Percentiles rank a stretch among this genome's conserved stretches.
These are phyloP conservation scores for Hymenochaete sp. DNA, from an alignment of 1,284 basidiomycete genomes.

Conservation along the genomic window DNA sequence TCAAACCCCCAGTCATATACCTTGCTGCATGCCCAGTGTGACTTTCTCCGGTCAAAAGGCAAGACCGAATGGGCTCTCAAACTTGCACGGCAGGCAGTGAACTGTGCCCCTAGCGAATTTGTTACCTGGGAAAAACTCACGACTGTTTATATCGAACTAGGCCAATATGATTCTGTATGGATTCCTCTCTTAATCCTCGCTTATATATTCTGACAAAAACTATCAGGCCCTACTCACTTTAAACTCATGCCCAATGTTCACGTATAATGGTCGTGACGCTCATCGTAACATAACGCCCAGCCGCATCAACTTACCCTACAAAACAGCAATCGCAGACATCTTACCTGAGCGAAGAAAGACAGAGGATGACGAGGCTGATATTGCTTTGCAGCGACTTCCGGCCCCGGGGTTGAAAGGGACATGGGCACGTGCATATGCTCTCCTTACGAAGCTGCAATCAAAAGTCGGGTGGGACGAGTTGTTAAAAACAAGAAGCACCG, in stretches of 20 bases:
- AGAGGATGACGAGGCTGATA: slow-evolving; percentile 88
- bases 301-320: slow-evolving; percentile 81
- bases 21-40: slow-evolving; percentile 88
- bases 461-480: slow-evolving; percentile 99
- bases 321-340: slow-evolving; percentile 77
- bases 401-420: slow-evolving; percentile 93
- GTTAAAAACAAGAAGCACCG: slow-evolving; percentile 83
- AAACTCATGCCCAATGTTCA: slow-evolving; percentile 99
- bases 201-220: background rate
- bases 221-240: slow-evolving; percentile 78
- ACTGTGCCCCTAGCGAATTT: slow-evolving; percentile 96
- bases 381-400: slow-evolving; percentile 86
- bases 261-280: slow-evolving; percentile 92
- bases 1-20: slow-evolving; percentile 89
- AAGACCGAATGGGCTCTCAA: slow-evolving; percentile 86
- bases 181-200: slow-evolving; percentile 17
- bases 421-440: slow-evolving; percentile 89
- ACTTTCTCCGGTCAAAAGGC: slow-evolving; percentile 84
- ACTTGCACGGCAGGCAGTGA: slow-evolving; percentile 90
- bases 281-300: slow-evolving; percentile 83
- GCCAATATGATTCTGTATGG: slow-evolving; percentile 70
- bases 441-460: slow-evolving; percentile 83
- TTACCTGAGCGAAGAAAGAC: slow-evolving; percentile 62
- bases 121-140: slow-evolving; percentile 98
- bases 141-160: slow-evolving; percentile 87